phyloP scores from a whole-genome alignment of 331 rosid species.

The Stylosanthes scabra region DNA sequence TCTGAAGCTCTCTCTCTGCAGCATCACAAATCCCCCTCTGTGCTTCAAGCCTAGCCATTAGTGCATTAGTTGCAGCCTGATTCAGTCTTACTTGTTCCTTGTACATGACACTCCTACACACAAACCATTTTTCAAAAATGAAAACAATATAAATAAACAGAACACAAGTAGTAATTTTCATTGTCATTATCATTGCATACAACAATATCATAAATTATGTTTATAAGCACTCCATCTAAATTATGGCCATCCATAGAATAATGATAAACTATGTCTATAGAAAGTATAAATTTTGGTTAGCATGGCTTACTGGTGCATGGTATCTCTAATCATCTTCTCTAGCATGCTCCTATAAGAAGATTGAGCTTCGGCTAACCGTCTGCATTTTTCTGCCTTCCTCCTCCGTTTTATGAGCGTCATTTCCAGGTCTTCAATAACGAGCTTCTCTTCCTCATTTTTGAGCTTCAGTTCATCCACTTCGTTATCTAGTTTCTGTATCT shows the following conservation, averaged over 20 bases:
- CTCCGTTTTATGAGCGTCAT: constrained; percentile 65
- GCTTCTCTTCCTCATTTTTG: constrained; percentile 82
- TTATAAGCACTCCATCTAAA: background rate
- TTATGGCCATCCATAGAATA: background rate
- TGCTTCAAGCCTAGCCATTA: constrained; percentile 97
- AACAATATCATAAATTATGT: background rate
- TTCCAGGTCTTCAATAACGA: constrained; percentile 81
- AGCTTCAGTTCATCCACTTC: constrained; percentile 76
- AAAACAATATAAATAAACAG: too few species aligned
- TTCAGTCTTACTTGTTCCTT: constrained; percentile 96
- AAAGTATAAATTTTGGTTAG: background rate
- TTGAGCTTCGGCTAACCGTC: constrained; percentile 92
- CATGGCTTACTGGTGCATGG: constrained; percentile 94
- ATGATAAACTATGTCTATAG: background rate
- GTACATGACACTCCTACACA: constrained; percentile 81
- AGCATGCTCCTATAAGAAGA: constrained; percentile 80
- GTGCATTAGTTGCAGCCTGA: constrained; percentile 86
- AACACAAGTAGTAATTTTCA: background rate
- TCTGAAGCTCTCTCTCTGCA: constrained; percentile 89
- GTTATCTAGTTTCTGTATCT: constrained; percentile 67
- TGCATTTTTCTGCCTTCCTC: constrained; percentile 85
- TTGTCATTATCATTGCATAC: background rate
- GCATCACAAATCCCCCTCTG: constrained; percentile 79
- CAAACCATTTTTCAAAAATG: constrained; percentile 10
- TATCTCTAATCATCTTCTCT: constrained; percentile 96